Conservation (phyloP, 352 stramenopile species). For the Pythium phragmitis region DNA sequence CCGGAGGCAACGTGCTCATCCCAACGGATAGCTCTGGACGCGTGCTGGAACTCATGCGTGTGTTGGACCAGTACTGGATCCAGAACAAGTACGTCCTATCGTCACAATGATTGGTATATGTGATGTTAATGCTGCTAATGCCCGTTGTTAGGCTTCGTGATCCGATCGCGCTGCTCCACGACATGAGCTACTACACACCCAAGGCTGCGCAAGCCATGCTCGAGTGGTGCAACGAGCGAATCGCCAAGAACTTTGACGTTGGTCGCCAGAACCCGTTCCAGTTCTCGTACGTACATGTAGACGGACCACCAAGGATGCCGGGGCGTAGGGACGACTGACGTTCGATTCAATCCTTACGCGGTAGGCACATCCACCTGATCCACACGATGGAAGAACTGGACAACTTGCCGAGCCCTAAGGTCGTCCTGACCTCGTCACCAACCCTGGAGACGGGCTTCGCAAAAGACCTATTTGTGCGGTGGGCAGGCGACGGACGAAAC, state of each 20-base stretch:
- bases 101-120: background rate
- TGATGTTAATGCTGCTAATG: background rate
- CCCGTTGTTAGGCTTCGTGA: conserved; percentile 58
- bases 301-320: background rate
- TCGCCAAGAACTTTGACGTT: conserved; percentile 90
- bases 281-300: conserved; percentile 56
- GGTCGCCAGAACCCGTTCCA: conserved; percentile 87
- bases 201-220: conserved; percentile 89
- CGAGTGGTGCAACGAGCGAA: conserved; percentile 89
- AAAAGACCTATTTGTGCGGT: conserved; percentile 85
- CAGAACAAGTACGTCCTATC: conserved; percentile 84
- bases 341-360: background rate
- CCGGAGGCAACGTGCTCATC: conserved; percentile 95
- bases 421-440: conserved; percentile 79
- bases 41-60: conserved; percentile 94
- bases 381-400: conserved; percentile 87
- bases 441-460: conserved; percentile 80
- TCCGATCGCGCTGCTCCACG: conserved; percentile 83
- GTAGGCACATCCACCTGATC: conserved; percentile 84
- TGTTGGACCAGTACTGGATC: conserved; percentile 96
- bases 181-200: conserved; percentile 89
- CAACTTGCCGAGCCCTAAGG: conserved; percentile 81
- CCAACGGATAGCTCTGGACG: conserved; percentile 92
- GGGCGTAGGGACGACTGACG: background rate
- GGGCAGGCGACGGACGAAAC: conserved; percentile 72